These are phyloP conservation scores for Amphibolis antarctica DNA, from an alignment of 106 monocot species.

Conservation along the genomic window DNA sequence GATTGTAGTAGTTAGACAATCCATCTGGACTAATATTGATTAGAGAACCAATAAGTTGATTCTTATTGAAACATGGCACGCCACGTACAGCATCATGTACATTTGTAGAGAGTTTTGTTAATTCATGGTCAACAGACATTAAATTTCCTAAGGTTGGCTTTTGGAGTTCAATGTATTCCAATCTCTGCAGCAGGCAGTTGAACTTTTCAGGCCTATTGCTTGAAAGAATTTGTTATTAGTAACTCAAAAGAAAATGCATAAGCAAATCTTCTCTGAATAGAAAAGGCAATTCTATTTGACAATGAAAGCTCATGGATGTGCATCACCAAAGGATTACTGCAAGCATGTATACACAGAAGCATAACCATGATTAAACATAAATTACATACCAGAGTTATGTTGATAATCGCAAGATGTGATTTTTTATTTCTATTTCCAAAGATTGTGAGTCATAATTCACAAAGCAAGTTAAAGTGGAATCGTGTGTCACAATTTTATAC, in stretches of 20 bases:
- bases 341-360: no score
- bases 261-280: not conserved
- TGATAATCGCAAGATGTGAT: no score
- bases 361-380: no score
- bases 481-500: no score
- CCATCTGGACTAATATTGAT: slow-evolving; percentile 24
- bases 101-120: slow-evolving; percentile 37
- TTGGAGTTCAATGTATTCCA: slow-evolving; percentile 44
- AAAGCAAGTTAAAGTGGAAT: no score
- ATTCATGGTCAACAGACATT: slow-evolving; percentile 17
- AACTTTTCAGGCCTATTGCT: slow-evolving; percentile 54
- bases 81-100: slow-evolving; percentile 27
- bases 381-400: no score
- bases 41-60: slow-evolving; percentile 40
- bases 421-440: no score
- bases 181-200: slow-evolving; percentile 50
- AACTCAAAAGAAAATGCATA: not conserved
- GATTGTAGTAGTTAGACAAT: slow-evolving; percentile 19
- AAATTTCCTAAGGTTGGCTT: slow-evolving; percentile 30
- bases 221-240: slow-evolving; percentile 19
- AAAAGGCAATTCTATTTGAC: not conserved
- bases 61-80: slow-evolving; percentile 21
- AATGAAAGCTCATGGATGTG: no score
- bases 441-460: no score
- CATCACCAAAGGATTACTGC: no score